Conservation (phyloP, 768 basidiomycete species). For the Lactarius hatsudake region DNA sequence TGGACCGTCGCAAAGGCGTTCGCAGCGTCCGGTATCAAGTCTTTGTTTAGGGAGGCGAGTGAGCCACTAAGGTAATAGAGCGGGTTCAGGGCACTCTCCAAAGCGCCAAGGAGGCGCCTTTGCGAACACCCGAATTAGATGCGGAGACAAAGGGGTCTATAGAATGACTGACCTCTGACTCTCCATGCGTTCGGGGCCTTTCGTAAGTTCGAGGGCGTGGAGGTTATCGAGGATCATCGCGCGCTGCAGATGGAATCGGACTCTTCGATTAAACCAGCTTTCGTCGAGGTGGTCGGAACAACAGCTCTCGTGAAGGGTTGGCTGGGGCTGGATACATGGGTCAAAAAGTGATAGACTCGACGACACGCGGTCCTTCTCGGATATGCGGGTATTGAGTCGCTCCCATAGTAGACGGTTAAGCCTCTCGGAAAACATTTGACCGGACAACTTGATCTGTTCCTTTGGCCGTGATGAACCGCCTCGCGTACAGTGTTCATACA, state of each 20-base stretch:
- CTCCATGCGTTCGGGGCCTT: neutral
- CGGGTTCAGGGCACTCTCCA: conserved; percentile 53
- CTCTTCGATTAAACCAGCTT: conserved; percentile 41
- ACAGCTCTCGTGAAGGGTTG: conserved; percentile 42
- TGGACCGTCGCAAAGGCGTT: conserved; percentile 39
- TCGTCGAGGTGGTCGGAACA: conserved; percentile 30
- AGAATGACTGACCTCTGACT: conserved; percentile 7
- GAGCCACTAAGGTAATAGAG: conserved; percentile 46
- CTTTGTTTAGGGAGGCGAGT: conserved; percentile 35
- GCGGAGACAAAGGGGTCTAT: neutral
- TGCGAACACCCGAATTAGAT: neutral
- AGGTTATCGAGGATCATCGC: conserved; percentile 45
- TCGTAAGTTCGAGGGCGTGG: conserved; percentile 8
- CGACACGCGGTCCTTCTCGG: neutral
- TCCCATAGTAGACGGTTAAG: neutral
- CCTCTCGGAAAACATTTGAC: neutral
- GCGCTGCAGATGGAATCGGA: conserved; percentile 48
- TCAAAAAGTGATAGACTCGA: conserved; percentile 13
- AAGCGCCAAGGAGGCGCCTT: conserved; percentile 12
- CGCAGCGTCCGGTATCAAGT: conserved; percentile 40
- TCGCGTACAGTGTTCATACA: neutral
- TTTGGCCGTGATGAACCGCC: neutral
- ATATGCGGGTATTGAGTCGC: conserved; percentile 6
- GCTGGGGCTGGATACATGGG: conserved; percentile 1
- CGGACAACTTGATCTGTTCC: neutral